These are phyloP conservation scores for Microcyclospora pomicola DNA, from an alignment of 2,329 filamentous ascomycete genomes.

Conservation along the genomic window DNA sequence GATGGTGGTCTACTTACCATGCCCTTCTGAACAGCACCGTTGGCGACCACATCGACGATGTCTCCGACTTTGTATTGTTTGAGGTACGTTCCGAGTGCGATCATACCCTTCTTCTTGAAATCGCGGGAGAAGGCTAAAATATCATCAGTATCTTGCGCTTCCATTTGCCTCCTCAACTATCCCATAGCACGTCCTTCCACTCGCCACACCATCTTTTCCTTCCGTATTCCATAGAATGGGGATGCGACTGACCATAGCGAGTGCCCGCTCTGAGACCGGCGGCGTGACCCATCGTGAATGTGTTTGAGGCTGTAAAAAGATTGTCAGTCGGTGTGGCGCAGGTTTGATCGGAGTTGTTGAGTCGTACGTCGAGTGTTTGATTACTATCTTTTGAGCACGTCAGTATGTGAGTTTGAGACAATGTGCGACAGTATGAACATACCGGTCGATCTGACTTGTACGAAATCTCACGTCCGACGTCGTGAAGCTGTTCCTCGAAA, in stretches of 20 bases:
- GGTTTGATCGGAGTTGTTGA: background rate
- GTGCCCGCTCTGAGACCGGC: slow-evolving; percentile 32
- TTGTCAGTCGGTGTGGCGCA: slow-evolving; percentile 7
- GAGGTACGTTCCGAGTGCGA: slow-evolving; percentile 87
- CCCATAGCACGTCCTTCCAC: background rate
- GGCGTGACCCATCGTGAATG: slow-evolving; percentile 40
- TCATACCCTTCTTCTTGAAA: slow-evolving; percentile 93
- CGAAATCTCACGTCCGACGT: too few species aligned
- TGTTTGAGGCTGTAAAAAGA: slow-evolving; percentile 13
- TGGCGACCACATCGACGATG: slow-evolving; percentile 96
- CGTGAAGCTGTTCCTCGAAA: too few species aligned
- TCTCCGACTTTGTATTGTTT: slow-evolving; percentile 95
- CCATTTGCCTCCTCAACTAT: slow-evolving; percentile 1
- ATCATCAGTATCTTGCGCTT: slow-evolving; percentile 4
- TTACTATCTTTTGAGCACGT: slow-evolving; percentile 2
- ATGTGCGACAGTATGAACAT: too few species aligned
- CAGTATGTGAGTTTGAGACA: too few species aligned
- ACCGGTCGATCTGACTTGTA: too few species aligned
- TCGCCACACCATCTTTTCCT: background rate
- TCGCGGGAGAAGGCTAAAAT: slow-evolving; percentile 63
- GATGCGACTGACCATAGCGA: slow-evolving; percentile 25
- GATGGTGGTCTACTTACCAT: slow-evolving; percentile 46
- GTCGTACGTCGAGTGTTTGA: slow-evolving; percentile 3
- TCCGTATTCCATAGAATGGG: slow-evolving; percentile 3
- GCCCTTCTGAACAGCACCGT: slow-evolving; percentile 96